These are phyloP conservation scores for Ceratobasidium sp. DNA, from an alignment of 1,284 basidiomycete species.

Conservation along the genomic window DNA sequence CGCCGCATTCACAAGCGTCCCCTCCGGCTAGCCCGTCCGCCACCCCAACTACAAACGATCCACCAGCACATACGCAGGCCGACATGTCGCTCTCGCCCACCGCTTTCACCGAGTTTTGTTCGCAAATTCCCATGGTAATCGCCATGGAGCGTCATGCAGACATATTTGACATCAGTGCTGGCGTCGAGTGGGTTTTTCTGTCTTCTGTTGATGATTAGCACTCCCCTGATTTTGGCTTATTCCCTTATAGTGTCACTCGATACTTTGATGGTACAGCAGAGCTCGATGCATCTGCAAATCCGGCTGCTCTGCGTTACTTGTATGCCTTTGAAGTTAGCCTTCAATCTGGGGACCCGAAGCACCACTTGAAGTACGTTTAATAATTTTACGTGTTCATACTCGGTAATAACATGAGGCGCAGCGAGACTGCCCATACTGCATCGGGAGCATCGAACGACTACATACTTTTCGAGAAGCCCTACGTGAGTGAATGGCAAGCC, in stretches of 20 bases:
- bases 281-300: slow-evolving; percentile 23
- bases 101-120: slow-evolving; percentile 29
- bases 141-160: slow-evolving; percentile 34
- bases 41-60: background rate
- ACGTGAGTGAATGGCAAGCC: background rate
- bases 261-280: slow-evolving; percentile 35
- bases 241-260: slow-evolving; percentile 24
- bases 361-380: slow-evolving; percentile 18
- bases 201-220: background rate
- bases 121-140: slow-evolving; percentile 27
- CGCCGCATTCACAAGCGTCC: slow-evolving; percentile 17
- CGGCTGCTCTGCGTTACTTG: slow-evolving; percentile 18
- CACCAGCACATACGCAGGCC: background rate
- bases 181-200: slow-evolving; percentile 24
- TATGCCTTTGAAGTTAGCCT: slow-evolving; percentile 33
- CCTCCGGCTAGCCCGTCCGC: background rate
- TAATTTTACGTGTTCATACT: background rate
- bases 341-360: slow-evolving; percentile 26
- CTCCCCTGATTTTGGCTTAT: background rate
- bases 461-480: slow-evolving; percentile 32
- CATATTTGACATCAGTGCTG: slow-evolving; percentile 30
- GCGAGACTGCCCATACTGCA: slow-evolving; percentile 28
- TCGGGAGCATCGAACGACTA: slow-evolving; percentile 21
- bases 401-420: background rate
- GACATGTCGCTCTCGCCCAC: slow-evolving; percentile 29